Evolutionary conservation across 441 rosid genomes (phyloP).

Genomic region (Jatropha podagrica): DNA sequence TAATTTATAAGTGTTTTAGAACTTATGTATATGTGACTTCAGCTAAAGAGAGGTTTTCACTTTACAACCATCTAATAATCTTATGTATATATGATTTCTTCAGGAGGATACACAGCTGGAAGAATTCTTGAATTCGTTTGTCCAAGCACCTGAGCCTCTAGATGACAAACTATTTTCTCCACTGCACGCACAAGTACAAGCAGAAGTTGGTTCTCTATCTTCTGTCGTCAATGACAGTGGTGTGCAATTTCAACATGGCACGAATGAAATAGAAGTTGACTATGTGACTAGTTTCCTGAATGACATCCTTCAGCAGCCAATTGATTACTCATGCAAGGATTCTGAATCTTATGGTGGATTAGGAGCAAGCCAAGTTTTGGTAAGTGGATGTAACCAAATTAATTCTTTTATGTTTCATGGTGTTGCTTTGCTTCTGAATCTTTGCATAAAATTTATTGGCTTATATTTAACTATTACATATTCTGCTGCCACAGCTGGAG

Average conservation of each 20-base stretch:
- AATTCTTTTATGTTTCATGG: background rate
- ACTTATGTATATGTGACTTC: no score
- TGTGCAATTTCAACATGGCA: constrained; percentile 24
- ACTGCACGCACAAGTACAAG: constrained; percentile 38
- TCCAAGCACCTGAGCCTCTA: constrained; percentile 26
- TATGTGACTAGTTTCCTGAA: constrained; percentile 43
- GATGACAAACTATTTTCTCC: constrained; percentile 47
- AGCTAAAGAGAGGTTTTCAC: no score
- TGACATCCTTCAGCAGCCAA: constrained; percentile 39
- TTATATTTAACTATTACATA: background rate
- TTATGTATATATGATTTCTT: constrained; percentile 14
- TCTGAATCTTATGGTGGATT: constrained; percentile 16
- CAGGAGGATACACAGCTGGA: constrained; percentile 34
- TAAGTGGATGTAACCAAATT: constrained; percentile 22
- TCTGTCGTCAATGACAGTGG: constrained; percentile 19
- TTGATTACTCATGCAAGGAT: constrained; percentile 30
- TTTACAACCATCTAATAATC: background rate
- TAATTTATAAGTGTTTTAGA: background rate
- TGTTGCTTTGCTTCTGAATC: no score
- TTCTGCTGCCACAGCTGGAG: constrained; percentile 27
- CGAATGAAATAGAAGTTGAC: constrained; percentile 38
- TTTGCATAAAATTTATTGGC: background rate
- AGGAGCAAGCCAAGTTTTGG: constrained; percentile 28
- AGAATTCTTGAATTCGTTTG: constrained; percentile 31
- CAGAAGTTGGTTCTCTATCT: constrained; percentile 40